These are phyloP conservation scores for Syzygium malaccense DNA, from an alignment of 441 rosid genomes.

Conservation along the genomic window DNA sequence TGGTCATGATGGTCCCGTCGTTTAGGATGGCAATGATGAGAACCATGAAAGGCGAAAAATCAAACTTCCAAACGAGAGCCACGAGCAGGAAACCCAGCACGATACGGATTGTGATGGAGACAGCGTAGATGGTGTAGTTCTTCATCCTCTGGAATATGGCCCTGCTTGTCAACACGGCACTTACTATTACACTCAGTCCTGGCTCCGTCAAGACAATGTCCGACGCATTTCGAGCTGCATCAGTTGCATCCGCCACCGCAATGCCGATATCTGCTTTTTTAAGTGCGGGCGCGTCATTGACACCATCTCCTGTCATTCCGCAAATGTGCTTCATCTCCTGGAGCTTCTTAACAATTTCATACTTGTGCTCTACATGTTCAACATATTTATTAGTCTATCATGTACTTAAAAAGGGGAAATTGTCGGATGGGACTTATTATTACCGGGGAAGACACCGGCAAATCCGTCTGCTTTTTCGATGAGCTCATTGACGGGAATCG, in stretches of 20 bases:
- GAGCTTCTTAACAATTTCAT: conserved; percentile 8
- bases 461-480: conserved; percentile 10
- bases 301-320: conserved; percentile 13
- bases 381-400: not conserved
- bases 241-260: conserved; percentile 7
- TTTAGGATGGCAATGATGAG: conserved; percentile 10
- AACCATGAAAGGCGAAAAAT: conserved; percentile 13
- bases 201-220: conserved; percentile 11
- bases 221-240: conserved; percentile 8
- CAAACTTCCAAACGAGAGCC: conserved; percentile 8
- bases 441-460: conserved; percentile 12
- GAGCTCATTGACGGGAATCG: conserved; percentile 1
- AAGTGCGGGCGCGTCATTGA: conserved; percentile 4
- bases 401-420: not conserved
- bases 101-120: conserved; percentile 12
- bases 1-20: conserved; percentile 13
- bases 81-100: conserved; percentile 14
- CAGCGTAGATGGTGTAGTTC: conserved; percentile 10
- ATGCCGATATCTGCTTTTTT: conserved; percentile 10
- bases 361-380: conserved; percentile 2
- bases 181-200: conserved; percentile 7
- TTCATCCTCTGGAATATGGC: conserved; percentile 14
- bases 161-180: conserved; percentile 6
- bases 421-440: not conserved
- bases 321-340: conserved; percentile 12